These are phyloP conservation scores for Aphanomyces invadans DNA, from an alignment of 352 stramenopile genomes.

Conservation along the genomic window DNA sequence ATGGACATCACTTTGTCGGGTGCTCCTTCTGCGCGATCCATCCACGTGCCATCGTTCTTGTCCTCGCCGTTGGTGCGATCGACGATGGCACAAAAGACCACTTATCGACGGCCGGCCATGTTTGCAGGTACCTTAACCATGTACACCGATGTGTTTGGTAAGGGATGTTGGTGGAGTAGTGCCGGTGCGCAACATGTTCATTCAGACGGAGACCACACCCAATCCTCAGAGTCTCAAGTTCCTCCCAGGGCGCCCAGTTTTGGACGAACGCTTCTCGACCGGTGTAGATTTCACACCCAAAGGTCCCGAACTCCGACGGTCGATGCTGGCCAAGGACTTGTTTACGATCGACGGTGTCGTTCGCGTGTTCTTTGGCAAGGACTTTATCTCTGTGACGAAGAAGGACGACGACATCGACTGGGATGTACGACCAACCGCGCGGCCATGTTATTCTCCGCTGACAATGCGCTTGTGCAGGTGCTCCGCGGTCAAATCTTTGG, in stretches of 20 bases:
- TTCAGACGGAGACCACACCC: constrained; percentile 96
- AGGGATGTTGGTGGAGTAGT: background rate
- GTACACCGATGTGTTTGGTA: background rate
- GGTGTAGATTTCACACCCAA: constrained; percentile 78
- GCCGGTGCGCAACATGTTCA: constrained; percentile 90
- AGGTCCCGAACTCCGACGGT: constrained; percentile 84
- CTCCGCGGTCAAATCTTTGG: constrained; percentile 91
- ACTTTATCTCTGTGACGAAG: constrained; percentile 99
- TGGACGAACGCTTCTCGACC: constrained; percentile 86
- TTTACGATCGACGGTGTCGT: constrained; percentile 95
- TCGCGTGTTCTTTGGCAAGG: constrained; percentile 95
- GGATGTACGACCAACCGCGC: constrained; percentile 83
- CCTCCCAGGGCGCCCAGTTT: constrained; percentile 83
- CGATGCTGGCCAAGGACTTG: constrained; percentile 91
- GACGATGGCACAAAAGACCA: background rate
- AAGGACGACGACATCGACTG: constrained; percentile 85
- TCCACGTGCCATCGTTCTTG: background rate
- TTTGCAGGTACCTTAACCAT: constrained; percentile 2
- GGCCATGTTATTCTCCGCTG: too few species aligned
- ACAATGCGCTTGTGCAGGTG: constrained; percentile 42
- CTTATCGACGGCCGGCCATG: background rate
- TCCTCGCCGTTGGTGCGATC: background rate
- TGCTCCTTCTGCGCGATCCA: background rate
- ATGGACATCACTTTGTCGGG: too few species aligned
- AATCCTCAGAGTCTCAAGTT: constrained; percentile 99